These are phyloP conservation scores for Pleurotus giganteus DNA, from an alignment of 768 basidiomycete genomes.

Conservation along the genomic window DNA sequence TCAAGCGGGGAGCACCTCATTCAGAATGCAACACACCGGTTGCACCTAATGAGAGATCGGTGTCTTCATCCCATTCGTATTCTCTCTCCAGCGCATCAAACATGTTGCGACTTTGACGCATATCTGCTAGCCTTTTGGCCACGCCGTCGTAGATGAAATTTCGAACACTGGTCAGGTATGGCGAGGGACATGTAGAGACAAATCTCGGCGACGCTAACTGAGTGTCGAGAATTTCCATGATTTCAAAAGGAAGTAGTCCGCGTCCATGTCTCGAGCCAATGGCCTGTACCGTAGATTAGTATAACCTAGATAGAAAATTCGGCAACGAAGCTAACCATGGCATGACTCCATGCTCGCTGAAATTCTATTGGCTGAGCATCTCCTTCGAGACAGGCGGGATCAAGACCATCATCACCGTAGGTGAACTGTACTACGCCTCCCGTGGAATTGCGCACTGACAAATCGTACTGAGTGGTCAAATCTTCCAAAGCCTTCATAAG, in stretches of 20 bases:
- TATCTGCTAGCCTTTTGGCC: slow-evolving; percentile 59
- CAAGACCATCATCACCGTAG: slow-evolving; percentile 96
- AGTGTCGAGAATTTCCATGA: slow-evolving; percentile 66
- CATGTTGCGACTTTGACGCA: slow-evolving; percentile 76
- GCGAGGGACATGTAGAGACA: slow-evolving; percentile 64
- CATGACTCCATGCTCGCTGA: slow-evolving; percentile 82
- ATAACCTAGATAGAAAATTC: neutral
- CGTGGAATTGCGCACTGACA: slow-evolving; percentile 90
- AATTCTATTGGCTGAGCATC: slow-evolving; percentile 94
- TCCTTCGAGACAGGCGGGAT: slow-evolving; percentile 91
- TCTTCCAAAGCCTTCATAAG: slow-evolving; percentile 99
- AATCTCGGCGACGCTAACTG: slow-evolving; percentile 61
- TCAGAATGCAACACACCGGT: slow-evolving; percentile 49
- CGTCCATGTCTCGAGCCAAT: slow-evolving; percentile 57
- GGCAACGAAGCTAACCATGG: slow-evolving; percentile 47
- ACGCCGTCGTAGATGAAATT: slow-evolving; percentile 70
- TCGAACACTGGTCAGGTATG: slow-evolving; percentile 68
- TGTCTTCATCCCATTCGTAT: slow-evolving; percentile 75
- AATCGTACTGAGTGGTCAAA: slow-evolving; percentile 92
- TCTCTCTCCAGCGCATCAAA: slow-evolving; percentile 75
- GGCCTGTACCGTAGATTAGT: slow-evolving; percentile 42
- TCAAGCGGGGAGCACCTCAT: neutral
- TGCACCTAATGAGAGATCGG: slow-evolving; percentile 74
- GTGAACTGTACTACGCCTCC: slow-evolving; percentile 97
- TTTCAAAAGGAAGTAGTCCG: slow-evolving; percentile 83